Evolutionary conservation across 2,329 filamentous ascomycete species (phyloP), one percentile per base, ranked within the genome.

Genomic region (Coniella lustricola): DNA sequence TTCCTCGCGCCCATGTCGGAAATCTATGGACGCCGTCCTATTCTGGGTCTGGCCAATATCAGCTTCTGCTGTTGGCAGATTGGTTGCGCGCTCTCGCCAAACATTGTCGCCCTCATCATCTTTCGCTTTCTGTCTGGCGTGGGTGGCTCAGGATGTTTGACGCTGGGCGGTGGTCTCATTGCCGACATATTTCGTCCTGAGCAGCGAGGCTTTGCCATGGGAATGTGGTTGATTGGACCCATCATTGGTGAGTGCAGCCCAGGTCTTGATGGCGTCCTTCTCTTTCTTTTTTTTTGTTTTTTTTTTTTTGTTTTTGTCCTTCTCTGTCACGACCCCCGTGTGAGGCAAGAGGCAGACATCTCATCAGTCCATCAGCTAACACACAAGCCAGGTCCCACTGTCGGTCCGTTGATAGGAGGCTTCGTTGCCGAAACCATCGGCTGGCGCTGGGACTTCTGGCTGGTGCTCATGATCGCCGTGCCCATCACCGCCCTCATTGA

Each of bases 41-140:
- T 86, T 31, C 72, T 85, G 52, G 71, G 75, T 18, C 62, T 58
- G 2, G 76, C 79, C 49, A 86, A 81, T 54, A 58, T 73, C 5
- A 69, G 80, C 50, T 87, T 85, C 60, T 73, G 79, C 49, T 59
- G 76, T 2, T 85, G 80, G 67, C 78, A 77, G 39, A 73, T 87
- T 54, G 82, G 78, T 0, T 84, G 81, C 50, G 84, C 80, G 1
- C 66, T 85, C 3, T 71, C 80, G 0, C 75, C 76, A 1, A 64
- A 61, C 5, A 67, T 85, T 42, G 61, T 62, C 16, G 64, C 74
- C 34, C 70, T 85, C 39, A 74, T 84, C 25, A 70, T 73, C 2
- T 85, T 81, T 57, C 71, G 77, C 12, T 78, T 81, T 57, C 62
- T 80, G 38, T 74, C 75, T 3, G 82, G 82, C 0, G 62, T 84